Percentiles rank a stretch among this genome's conserved stretches.
Evolutionary conservation across 2,329 filamentous ascomycete species (phyloP).

Genomic region (Paraconiothyrium brasiliense): DNA sequence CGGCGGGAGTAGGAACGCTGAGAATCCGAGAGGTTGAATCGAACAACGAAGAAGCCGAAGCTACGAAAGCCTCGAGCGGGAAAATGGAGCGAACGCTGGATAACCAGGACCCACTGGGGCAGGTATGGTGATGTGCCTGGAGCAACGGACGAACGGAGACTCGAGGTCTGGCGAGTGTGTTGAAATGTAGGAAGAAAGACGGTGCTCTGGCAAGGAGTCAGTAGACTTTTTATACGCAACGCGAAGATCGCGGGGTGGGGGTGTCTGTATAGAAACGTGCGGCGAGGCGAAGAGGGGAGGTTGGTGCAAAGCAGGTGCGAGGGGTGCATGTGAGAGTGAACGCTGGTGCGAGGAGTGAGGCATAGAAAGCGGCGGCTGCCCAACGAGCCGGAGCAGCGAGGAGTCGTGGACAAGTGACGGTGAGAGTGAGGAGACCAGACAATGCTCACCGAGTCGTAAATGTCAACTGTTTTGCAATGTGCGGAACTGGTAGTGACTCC

Average conservation of each 20-base stretch:
- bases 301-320: slow-evolving; percentile 20
- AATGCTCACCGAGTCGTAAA: slow-evolving; percentile 50
- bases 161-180: slow-evolving; percentile 24
- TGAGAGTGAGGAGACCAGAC: slow-evolving; percentile 19
- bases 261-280: not conserved
- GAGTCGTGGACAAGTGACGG: slow-evolving; percentile 21
- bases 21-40: slow-evolving; percentile 7
- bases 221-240: slow-evolving; percentile 5
- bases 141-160: not conserved
- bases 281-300: not conserved
- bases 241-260: not conserved
- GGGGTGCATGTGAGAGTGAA: slow-evolving; percentile 32
- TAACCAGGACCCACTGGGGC: not conserved
- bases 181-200: slow-evolving; percentile 44
- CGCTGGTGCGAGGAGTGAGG: slow-evolving; percentile 6
- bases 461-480: slow-evolving; percentile 53
- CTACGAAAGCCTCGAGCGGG: slow-evolving; percentile 6
- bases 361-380: slow-evolving; percentile 10
- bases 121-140: not conserved
- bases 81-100: not conserved
- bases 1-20: slow-evolving; percentile 8
- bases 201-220: slow-evolving; percentile 37
- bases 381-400: slow-evolving; percentile 7
- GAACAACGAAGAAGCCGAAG: slow-evolving; percentile 1
- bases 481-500: slow-evolving; percentile 52